A percentile compares a stretch with the other conserved stretches of the same genome.
Evolutionary conservation across 2,329 filamentous ascomycete species (phyloP).

Genomic region (Calonectria ilicicola): DNA sequence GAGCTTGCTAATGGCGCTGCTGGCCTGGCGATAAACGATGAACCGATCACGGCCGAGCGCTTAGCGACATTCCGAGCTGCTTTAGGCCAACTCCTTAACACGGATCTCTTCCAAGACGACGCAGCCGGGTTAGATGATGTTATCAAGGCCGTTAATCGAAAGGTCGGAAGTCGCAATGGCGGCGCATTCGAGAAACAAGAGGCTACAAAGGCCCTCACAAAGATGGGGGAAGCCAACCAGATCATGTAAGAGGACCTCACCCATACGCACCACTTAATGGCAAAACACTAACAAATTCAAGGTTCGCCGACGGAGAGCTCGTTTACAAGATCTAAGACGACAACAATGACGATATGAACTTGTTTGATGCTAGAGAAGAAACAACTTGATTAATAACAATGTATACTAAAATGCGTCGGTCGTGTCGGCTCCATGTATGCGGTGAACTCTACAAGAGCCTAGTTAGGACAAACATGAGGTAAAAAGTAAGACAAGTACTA

Average conservation of each 20-base stretch:
- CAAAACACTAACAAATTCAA: conserved; percentile 45
- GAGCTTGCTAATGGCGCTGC: conserved; percentile 58
- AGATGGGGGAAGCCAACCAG: conserved; percentile 86
- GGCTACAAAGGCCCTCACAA: conserved; percentile 80
- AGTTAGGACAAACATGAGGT: background rate
- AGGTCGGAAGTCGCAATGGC: conserved; percentile 65
- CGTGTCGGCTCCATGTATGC: background rate
- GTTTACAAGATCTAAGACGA: conserved; percentile 75
- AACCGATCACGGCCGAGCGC: conserved; percentile 70
- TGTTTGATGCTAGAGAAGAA: conserved; percentile 20
- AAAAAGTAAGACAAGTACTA: conserved; percentile 6
- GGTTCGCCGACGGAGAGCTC: conserved; percentile 71
- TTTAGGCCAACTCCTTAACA: conserved; percentile 85
- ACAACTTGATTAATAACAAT: background rate
- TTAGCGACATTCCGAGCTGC: conserved; percentile 82
- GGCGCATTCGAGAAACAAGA: conserved; percentile 78
- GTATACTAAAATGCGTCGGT: background rate
- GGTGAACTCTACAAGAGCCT: background rate
- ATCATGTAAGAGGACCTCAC: conserved; percentile 82
- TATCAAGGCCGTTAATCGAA: conserved; percentile 82
- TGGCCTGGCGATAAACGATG: conserved; percentile 55
- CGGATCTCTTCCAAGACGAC: conserved; percentile 88
- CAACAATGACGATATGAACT: conserved; percentile 4
- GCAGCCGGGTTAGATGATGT: conserved; percentile 81
- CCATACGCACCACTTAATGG: background rate